A percentile compares a stretch with the other conserved stretches of the same genome.
Evolutionary conservation across 176 grass and related monocot species (phyloP).

Genomic region (Canna indica): DNA sequence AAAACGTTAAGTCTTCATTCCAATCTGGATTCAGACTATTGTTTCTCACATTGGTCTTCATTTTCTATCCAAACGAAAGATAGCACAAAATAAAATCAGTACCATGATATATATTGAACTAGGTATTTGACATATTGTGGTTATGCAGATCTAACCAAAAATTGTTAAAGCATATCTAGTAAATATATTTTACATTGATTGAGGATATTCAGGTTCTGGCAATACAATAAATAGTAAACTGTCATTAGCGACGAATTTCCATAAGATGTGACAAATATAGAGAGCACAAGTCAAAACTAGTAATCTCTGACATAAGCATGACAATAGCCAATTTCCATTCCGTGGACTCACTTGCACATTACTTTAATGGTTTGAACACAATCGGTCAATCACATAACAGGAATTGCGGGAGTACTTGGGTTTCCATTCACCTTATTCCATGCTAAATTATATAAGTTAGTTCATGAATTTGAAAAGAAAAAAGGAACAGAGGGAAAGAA

Average conservation of each 20-base stretch:
- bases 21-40: slow-evolving; percentile 62
- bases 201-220: not conserved
- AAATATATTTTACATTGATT: not conserved
- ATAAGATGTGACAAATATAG: not conserved
- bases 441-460: not conserved
- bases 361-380: not conserved
- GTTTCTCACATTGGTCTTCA: slow-evolving; percentile 78
- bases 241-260: not conserved
- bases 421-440: not conserved
- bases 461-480: not conserved
- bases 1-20: slow-evolving; percentile 67
- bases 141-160: not conserved
- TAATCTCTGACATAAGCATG: not conserved
- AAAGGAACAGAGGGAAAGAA: not conserved
- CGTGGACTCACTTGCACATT: not conserved
- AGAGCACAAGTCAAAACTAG: not conserved
- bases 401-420: not conserved
- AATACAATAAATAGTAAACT: not conserved
- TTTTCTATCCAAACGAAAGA: slow-evolving; percentile 26
- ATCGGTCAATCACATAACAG: not conserved
- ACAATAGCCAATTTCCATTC: not conserved
- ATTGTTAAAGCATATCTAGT: not conserved
- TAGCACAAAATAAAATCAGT: not conserved
- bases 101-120: not conserved
- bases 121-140: not conserved